These are phyloP conservation scores for Epichloe coenophiala DNA, from an alignment of 2,329 filamentous ascomycete genomes.

Conservation along the genomic window DNA sequence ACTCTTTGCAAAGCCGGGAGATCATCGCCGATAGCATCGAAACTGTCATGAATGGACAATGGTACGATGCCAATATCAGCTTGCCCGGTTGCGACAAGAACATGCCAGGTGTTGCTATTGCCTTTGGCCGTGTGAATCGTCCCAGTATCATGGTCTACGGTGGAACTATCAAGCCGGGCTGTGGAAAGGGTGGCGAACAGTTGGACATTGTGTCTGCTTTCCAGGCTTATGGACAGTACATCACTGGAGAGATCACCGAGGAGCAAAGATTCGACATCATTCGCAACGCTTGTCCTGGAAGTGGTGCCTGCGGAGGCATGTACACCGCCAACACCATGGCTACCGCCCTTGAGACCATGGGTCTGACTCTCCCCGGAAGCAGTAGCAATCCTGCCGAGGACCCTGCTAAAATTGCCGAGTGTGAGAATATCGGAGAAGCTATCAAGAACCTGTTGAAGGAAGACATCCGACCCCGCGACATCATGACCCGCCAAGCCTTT, in stretches of 20 bases:
- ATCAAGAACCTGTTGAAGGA: conserved; percentile 63
- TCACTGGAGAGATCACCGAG: conserved; percentile 82
- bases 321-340: conserved; percentile 94
- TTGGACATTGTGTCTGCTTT: conserved; percentile 97
- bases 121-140: conserved; percentile 88
- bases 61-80: conserved; percentile 96
- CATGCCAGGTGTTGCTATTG: conserved; percentile 87
- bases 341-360: conserved; percentile 80
- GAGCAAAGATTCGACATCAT: conserved; percentile 91
- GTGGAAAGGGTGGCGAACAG: conserved; percentile 57
- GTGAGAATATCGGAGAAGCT: conserved; percentile 54
- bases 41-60: conserved; percentile 97
- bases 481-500: conserved; percentile 68
- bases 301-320: conserved; percentile 70
- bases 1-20: conserved; percentile 85
- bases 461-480: conserved; percentile 65
- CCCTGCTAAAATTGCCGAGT: conserved; percentile 58
- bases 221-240: conserved; percentile 92
- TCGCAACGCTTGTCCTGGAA: conserved; percentile 59
- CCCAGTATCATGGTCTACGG: conserved; percentile 97
- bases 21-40: conserved; percentile 97
- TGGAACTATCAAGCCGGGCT: conserved; percentile 85
- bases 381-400: conserved; percentile 69
- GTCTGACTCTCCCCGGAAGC: conserved; percentile 72
- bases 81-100: conserved; percentile 99